phyloP scores from a whole-genome alignment of 805 yeast species.

The Clavispora phyllophila region DNA sequence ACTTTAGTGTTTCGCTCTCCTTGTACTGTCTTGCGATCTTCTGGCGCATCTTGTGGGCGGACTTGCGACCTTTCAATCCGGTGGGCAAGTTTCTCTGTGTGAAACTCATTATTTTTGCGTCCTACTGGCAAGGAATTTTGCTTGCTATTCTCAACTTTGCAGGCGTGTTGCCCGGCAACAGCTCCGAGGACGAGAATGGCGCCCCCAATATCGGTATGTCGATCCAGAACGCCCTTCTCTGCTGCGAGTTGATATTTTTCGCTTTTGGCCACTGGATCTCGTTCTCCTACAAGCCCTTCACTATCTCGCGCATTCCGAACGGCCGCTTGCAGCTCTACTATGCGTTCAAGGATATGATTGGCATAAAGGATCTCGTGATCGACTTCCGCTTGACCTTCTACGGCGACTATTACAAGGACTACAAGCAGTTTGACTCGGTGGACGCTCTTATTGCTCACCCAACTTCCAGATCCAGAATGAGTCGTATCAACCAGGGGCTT shows the following conservation, averaged over 20 bases:
- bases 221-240: constrained; percentile 73
- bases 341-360: constrained; percentile 75
- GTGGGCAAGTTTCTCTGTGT: constrained; percentile 92
- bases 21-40: constrained; percentile 82
- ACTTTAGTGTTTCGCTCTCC: constrained; percentile 74
- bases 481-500: constrained; percentile 75
- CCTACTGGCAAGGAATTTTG: constrained; percentile 92
- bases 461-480: constrained; percentile 55
- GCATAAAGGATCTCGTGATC: constrained; percentile 67
- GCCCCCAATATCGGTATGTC: constrained; percentile 45
- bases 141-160: constrained; percentile 49
- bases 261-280: constrained; percentile 87
- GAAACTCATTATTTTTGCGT: constrained; percentile 88
- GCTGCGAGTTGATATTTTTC: constrained; percentile 80
- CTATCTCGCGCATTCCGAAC: constrained; percentile 55
- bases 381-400: constrained; percentile 71
- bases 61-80: constrained; percentile 75
- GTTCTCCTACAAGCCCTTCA: constrained; percentile 72
- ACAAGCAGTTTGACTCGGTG: constrained; percentile 76
- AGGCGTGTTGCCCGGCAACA: constrained; percentile 37
- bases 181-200: constrained; percentile 19
- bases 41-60: constrained; percentile 85
- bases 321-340: constrained; percentile 55
- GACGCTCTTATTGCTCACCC: constrained; percentile 68
- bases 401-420: constrained; percentile 69